Base-by-base conservation (phyloP, 148 eudicot species). In the Euryodendron excelsum region DNA sequence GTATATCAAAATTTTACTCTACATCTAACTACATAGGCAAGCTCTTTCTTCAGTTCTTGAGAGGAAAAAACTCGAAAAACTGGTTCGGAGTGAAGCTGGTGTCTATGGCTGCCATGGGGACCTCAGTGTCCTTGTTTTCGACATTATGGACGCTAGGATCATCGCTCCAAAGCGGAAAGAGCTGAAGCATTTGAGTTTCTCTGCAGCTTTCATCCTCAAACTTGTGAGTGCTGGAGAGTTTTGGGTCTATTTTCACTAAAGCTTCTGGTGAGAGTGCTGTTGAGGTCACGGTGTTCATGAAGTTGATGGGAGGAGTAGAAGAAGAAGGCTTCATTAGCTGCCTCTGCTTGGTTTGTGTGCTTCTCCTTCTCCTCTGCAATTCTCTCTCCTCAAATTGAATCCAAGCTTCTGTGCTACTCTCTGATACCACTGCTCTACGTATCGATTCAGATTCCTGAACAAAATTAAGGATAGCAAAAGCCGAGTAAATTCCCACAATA, bases 11-110 rank as follows among this genome's bases (percentile, higher is more conserved):
- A n/a, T n/a, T n/a, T n/a, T n/a, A n/a, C n/a, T n/a, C n/a, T n/a
- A n/a, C n/a, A n/a, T n/a, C n/a, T 9, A 41, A 41, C 45, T 41
- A 41, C 45, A 41, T 41, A 9, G 45, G 8, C 45, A 41, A 41
- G 45, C 45, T 28, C 28, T n/a, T n/a, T 63, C 68, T 65, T 65
- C 44, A 65, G 2, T 33, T 15, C 39, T 65, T 65, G 23, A 65
- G 7, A 15, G 68, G 68, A 68, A 83, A 82, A 30, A 83, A 83
- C 82, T 83, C 82, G 44, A 74, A 74, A 34, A 69, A 83, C 25
- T 75, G 67, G 44, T 30, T 50, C 12, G 82, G 82, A 37, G 48
- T 52, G 65, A 69, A 61, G n/a, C 55, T 69, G 41, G 45, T 41
- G 45, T 41, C n/a, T n/a, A n/a, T n/a, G n/a, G n/a, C n/a, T n/a